phyloP scores from a whole-genome alignment of 176 grass and related monocot genomes.

The Musa itinerans region DNA sequence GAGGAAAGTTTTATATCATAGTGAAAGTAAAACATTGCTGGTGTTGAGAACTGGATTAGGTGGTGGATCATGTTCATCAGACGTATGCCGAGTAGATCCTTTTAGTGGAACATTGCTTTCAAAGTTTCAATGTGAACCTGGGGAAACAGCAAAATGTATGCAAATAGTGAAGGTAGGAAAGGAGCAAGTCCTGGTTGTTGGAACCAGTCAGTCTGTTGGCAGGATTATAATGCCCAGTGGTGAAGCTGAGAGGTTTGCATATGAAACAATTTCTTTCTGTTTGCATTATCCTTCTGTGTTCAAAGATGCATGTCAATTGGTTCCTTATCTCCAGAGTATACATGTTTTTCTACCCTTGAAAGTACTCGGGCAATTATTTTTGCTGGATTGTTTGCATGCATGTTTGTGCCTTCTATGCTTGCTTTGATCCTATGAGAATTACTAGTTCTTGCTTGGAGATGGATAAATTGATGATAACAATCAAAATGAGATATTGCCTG shows the following conservation, averaged over 20 bases:
- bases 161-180: conserved; percentile 74
- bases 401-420: background rate
- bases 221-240: conserved; percentile 81
- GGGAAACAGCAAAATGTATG: conserved; percentile 96
- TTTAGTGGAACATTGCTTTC: conserved; percentile 67
- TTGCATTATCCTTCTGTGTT: background rate
- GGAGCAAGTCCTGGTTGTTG: conserved; percentile 81
- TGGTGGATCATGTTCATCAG: conserved; percentile 61
- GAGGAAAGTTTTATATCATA: conserved; percentile 85
- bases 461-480: no score
- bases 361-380: background rate
- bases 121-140: conserved; percentile 77
- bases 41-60: conserved; percentile 72
- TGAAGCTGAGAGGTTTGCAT: conserved; percentile 76
- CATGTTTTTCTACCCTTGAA: background rate
- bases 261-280: background rate
- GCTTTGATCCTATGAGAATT: background rate
- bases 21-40: conserved; percentile 77
- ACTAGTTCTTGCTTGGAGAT: no score
- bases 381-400: background rate
- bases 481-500: background rate
- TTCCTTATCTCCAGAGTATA: background rate
- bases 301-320: background rate
- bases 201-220: conserved; percentile 67
- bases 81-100: conserved; percentile 85